A percentile compares a stretch with the other conserved stretches of the same genome.
Conservation (phyloP, 306 rosid species). For the Vigna trinervia region DNA sequence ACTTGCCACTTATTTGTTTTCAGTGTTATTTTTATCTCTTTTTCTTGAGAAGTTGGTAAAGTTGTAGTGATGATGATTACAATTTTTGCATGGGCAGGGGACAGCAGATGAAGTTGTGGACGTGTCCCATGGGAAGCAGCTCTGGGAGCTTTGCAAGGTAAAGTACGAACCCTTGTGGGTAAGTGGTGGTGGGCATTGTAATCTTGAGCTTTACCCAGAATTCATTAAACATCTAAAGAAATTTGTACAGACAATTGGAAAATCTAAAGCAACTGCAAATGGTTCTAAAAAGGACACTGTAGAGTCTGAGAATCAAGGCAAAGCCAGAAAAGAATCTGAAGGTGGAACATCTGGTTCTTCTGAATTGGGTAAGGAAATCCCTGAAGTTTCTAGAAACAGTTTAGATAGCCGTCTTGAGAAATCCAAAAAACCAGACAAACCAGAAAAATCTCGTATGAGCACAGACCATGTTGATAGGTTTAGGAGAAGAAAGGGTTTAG, state of each 20-base stretch:
- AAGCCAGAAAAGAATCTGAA: slow-evolving; percentile 65
- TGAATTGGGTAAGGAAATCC: slow-evolving; percentile 62
- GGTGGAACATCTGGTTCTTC: slow-evolving; percentile 63
- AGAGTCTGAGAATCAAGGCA: slow-evolving; percentile 58
- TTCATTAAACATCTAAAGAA: slow-evolving; percentile 94
- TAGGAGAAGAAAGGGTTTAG: slow-evolving; percentile 82
- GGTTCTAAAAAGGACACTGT: slow-evolving; percentile 53
- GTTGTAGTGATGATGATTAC: slow-evolving; percentile 10
- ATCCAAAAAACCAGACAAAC: slow-evolving; percentile 74
- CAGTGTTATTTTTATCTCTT: neutral
- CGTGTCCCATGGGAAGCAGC: slow-evolving; percentile 88
- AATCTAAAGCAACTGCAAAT: slow-evolving; percentile 72
- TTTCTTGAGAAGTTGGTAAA: neutral
- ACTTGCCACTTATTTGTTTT: neutral
- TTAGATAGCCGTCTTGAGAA: slow-evolving; percentile 95
- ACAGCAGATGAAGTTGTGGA: slow-evolving; percentile 96
- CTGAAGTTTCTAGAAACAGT: slow-evolving; percentile 96
- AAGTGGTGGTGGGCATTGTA: slow-evolving; percentile 92
- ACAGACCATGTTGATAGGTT: slow-evolving; percentile 91
- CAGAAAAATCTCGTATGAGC: slow-evolving; percentile 96
- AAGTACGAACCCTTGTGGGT: slow-evolving; percentile 92
- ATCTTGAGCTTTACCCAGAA: slow-evolving; percentile 93
- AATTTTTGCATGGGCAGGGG: slow-evolving; percentile 61
- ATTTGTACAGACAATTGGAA: slow-evolving; percentile 84
- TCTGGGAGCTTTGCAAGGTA: slow-evolving; percentile 88